Evolutionary conservation across 805 yeast species (phyloP).

Genomic region (Wickerhamomyces silvicola): DNA sequence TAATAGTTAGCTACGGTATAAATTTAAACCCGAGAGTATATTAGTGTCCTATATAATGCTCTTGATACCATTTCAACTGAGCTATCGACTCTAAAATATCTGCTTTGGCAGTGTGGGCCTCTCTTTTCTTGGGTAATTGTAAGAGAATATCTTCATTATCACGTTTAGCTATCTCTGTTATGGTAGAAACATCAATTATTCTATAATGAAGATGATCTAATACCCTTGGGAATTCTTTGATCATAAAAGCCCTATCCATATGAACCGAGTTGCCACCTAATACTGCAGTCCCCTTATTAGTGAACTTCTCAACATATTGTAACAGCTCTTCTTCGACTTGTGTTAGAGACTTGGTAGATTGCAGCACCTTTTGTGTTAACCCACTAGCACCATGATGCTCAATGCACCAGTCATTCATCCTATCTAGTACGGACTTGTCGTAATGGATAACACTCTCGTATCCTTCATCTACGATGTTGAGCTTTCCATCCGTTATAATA

Average conservation of each 20-base stretch:
- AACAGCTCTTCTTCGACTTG: constrained; percentile 64
- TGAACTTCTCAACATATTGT: constrained; percentile 49
- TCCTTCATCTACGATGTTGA: constrained; percentile 68
- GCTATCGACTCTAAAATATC: constrained; percentile 87
- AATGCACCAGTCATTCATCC: constrained; percentile 86
- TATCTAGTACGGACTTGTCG: constrained; percentile 51
- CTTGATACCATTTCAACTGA: constrained; percentile 72
- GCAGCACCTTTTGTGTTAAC: constrained; percentile 61
- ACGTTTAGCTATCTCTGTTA: constrained; percentile 74
- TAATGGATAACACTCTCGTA: constrained; percentile 79
- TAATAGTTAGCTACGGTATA: too few species aligned
- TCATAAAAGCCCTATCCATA: constrained; percentile 82
- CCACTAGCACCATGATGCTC: constrained; percentile 76
- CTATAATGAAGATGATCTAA: constrained; percentile 58
- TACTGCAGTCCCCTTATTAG: constrained; percentile 55
- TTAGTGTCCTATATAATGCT: constrained; percentile 47
- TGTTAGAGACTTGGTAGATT: constrained; percentile 43
- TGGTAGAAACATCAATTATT: constrained; percentile 81
- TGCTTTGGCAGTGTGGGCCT: constrained; percentile 77
- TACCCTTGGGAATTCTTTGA: constrained; percentile 70
- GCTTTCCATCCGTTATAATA: constrained; percentile 76
- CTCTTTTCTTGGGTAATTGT: constrained; percentile 54
- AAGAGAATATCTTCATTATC: constrained; percentile 62
- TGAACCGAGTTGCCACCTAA: constrained; percentile 92
- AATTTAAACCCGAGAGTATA: too few species aligned